Percentiles rank a stretch among this genome's conserved stretches.
These are phyloP conservation scores for Yamadazyma atmosphaerica DNA, from an alignment of 1,139 yeast genomes.

Conservation along the genomic window DNA sequence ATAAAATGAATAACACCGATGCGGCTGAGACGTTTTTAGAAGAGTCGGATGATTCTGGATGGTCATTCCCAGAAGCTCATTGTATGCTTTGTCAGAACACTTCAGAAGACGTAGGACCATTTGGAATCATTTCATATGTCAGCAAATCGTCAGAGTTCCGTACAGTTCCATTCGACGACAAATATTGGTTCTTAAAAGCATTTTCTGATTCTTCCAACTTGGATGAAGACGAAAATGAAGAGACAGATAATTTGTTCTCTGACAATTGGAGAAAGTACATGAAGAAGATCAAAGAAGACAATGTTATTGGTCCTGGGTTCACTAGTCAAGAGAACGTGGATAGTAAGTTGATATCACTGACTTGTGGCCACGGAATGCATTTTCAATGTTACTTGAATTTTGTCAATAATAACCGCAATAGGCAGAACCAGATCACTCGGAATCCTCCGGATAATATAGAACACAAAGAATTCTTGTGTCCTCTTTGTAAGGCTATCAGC, in stretches of 20 bases:
- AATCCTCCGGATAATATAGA: constrained; percentile 76
- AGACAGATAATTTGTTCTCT: constrained; percentile 22
- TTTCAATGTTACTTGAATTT: constrained; percentile 71
- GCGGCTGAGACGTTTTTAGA: constrained; percentile 46
- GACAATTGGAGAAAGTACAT: constrained; percentile 42
- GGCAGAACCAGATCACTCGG: constrained; percentile 75
- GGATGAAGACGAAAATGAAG: constrained; percentile 31
- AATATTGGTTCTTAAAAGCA: constrained; percentile 66
- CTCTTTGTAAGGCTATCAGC: constrained; percentile 84
- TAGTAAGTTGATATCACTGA: constrained; percentile 59
- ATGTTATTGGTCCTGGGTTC: constrained; percentile 74
- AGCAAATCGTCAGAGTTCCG: constrained; percentile 62
- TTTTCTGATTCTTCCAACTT: constrained; percentile 56
- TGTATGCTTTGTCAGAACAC: constrained; percentile 92
- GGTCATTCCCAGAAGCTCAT: constrained; percentile 78
- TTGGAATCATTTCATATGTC: constrained; percentile 69
- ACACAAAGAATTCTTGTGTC: constrained; percentile 79
- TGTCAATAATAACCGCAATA: constrained; percentile 45
- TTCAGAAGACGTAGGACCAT: constrained; percentile 64
- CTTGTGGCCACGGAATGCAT: constrained; percentile 97
- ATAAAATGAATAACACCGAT: constrained; percentile 32
- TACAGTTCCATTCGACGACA: constrained; percentile 60
- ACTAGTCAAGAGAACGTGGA: constrained; percentile 41
- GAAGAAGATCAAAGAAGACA: constrained; percentile 31
- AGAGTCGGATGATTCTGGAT: constrained; percentile 35